phyloP scores from a whole-genome alignment of 2,329 filamentous ascomycete genomes.

The Colletotrichum cuscutae region DNA sequence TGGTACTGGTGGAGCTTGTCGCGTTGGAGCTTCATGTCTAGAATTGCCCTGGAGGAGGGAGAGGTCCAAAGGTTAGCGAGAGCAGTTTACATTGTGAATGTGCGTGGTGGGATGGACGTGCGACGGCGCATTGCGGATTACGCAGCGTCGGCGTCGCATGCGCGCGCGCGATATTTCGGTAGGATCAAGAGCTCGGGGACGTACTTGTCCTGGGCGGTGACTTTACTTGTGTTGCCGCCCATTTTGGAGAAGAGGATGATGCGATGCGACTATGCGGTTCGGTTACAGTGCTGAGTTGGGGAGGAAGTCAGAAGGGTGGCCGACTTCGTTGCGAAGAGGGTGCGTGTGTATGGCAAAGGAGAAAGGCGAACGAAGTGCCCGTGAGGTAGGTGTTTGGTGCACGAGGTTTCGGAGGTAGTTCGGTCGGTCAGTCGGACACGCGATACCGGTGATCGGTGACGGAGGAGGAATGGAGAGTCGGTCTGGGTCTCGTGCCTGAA shows the following conservation, averaged over 20 bases:
- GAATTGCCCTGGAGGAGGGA: conserved; percentile 78
- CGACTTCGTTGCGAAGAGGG: background rate
- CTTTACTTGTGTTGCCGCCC: conserved; percentile 67
- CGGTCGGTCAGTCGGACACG: conserved; percentile 4
- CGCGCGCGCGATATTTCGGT: background rate
- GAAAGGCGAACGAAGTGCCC: background rate
- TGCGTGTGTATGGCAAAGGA: background rate
- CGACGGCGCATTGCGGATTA: conserved; percentile 25
- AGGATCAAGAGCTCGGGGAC: conserved; percentile 40
- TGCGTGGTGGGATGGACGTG: background rate
- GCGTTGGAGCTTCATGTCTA: conserved; percentile 97
- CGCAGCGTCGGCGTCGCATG: conserved; percentile 12
- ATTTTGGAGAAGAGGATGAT: conserved; percentile 45
- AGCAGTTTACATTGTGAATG: background rate
- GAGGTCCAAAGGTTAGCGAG: background rate
- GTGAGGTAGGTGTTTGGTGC: background rate
- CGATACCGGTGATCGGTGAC: conserved; percentile 8
- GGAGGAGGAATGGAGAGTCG: background rate
- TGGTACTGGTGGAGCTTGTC: conserved; percentile 98
- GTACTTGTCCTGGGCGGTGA: conserved; percentile 86
- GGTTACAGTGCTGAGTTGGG: background rate
- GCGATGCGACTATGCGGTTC: background rate
- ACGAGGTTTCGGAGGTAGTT: conserved; percentile 9
- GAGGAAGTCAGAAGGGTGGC: background rate
- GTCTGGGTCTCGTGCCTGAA: conserved; percentile 27